Percentiles rank a stretch among this genome's conserved stretches.
phyloP scores from a whole-genome alignment of 495 filamentous ascomycete genomes.

The Penicillium lagena region DNA sequence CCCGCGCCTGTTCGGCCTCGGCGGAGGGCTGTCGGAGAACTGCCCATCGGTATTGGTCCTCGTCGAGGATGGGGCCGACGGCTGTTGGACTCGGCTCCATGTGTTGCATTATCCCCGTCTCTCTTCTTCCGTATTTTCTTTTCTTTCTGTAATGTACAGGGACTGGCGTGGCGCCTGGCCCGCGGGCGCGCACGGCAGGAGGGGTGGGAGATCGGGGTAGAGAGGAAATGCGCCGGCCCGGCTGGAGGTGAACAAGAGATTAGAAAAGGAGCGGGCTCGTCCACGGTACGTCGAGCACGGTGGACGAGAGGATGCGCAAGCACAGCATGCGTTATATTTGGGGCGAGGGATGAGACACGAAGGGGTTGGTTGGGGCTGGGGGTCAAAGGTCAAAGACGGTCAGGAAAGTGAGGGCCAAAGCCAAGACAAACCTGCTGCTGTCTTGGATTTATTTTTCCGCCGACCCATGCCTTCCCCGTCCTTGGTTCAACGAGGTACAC shows the following conservation, averaged over 20 bases:
- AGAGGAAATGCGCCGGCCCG: background rate
- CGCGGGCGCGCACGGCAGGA: conserved; percentile 18
- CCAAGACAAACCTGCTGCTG: background rate
- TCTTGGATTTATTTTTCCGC: too few relatives aligned
- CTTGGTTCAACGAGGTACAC: too few relatives aligned
- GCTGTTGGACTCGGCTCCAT: conserved; percentile 7
- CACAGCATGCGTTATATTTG: conserved; percentile 27
- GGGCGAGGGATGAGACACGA: conserved; percentile 3
- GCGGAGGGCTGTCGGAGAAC: conserved; percentile 29
- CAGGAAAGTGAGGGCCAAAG: background rate
- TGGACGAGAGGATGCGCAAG: conserved; percentile 30
- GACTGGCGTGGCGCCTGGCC: conserved; percentile 13
- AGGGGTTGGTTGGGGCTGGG: conserved; percentile 3
- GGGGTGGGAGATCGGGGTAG: background rate
- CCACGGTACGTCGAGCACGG: conserved; percentile 29
- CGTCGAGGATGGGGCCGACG: conserved; percentile 16
- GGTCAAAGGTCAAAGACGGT: background rate
- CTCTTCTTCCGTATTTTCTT: too few relatives aligned
- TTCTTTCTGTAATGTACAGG: background rate
- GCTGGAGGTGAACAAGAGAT: background rate
- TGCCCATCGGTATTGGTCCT: conserved; percentile 32
- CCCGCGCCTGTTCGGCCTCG: conserved; percentile 29
- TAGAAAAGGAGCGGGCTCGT: conserved; percentile 21
- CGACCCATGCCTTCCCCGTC: too few relatives aligned
- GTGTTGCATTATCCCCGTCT: background rate